Percentiles rank a stretch among this genome's conserved stretches.
phyloP scores from a whole-genome alignment of 129 eudicot genomes.

The Flaveria robusta region DNA sequence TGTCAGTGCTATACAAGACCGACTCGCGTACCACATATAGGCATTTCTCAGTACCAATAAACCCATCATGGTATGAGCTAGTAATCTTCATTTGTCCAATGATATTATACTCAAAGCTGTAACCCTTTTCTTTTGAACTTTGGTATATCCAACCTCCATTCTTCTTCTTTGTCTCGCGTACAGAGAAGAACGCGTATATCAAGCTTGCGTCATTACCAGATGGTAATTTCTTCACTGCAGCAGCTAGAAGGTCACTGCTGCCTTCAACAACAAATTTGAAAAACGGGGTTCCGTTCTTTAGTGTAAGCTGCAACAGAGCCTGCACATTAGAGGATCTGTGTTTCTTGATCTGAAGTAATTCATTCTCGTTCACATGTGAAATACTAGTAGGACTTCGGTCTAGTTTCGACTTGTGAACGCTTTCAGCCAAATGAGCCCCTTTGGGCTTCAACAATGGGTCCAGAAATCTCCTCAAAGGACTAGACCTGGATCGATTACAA shows the following conservation, averaged over 20 bases:
- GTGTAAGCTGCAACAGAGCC: slow-evolving; percentile 72
- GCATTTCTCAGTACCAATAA: slow-evolving; percentile 34
- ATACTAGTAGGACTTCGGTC: slow-evolving; percentile 24
- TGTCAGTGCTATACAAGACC: slow-evolving; percentile 55
- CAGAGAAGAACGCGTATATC: slow-evolving; percentile 65
- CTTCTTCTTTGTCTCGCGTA: slow-evolving; percentile 70
- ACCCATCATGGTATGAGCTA: slow-evolving; percentile 39
- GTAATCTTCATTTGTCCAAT: slow-evolving; percentile 72
- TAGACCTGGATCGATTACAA: slow-evolving; percentile 51
- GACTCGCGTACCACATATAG: slow-evolving; percentile 51
- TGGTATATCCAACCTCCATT: slow-evolving; percentile 72
- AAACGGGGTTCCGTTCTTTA: slow-evolving; percentile 66
- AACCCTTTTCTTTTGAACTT: slow-evolving; percentile 51
- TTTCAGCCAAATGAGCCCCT: slow-evolving; percentile 46
- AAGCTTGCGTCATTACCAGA: slow-evolving; percentile 56
- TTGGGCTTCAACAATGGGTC: slow-evolving; percentile 73
- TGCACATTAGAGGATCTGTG: slow-evolving; percentile 39
- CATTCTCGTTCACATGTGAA: slow-evolving; percentile 16
- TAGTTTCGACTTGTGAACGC: slow-evolving; percentile 33
- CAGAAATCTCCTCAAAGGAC: slow-evolving; percentile 80
- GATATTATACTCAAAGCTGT: slow-evolving; percentile 51
- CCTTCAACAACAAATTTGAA: slow-evolving; percentile 68
- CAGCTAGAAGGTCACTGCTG: slow-evolving; percentile 69
- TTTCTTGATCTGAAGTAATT: slow-evolving; percentile 41
- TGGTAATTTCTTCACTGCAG: slow-evolving; percentile 61